Conservation (phyloP, 805 yeast genomes). For the Schizosaccharomyces lindneri region DNA sequence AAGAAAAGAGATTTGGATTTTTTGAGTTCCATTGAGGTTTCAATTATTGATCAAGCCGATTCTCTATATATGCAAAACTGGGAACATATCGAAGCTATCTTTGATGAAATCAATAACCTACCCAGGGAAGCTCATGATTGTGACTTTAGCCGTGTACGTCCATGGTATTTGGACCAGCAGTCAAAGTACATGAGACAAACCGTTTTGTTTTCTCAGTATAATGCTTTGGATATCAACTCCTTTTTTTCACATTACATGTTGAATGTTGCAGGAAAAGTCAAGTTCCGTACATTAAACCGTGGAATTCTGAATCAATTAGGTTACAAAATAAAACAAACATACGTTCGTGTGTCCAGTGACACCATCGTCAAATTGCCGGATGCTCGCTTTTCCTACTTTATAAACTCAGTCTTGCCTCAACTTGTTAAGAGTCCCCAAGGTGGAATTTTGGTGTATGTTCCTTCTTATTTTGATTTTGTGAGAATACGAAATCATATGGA, state of each 20-base stretch:
- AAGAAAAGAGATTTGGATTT: constrained; percentile 51
- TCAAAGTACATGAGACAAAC: constrained; percentile 52
- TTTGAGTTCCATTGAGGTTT: constrained; percentile 64
- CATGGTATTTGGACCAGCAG: constrained; percentile 79
- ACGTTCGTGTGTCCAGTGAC: constrained; percentile 34
- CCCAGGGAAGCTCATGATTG: constrained; percentile 63
- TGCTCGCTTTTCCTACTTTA: constrained; percentile 57
- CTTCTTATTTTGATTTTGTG: constrained; percentile 66
- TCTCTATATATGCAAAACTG: constrained; percentile 80
- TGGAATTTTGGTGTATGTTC: constrained; percentile 52
- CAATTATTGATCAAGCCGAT: constrained; percentile 61
- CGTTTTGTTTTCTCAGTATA: constrained; percentile 45
- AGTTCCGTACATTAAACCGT: constrained; percentile 15
- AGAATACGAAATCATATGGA: constrained; percentile 49
- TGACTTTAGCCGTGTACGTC: constrained; percentile 73
- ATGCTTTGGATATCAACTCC: constrained; percentile 61
- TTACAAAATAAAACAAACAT: constrained; percentile 26
- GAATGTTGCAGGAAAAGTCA: constrained; percentile 17
- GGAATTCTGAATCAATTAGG: constrained; percentile 45
- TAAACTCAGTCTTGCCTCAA: constrained; percentile 50
- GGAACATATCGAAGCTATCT: constrained; percentile 50
- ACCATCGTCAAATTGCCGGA: constrained; percentile 32
- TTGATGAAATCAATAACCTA: constrained; percentile 44
- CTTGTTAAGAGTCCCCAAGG: constrained; percentile 26
- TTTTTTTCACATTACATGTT: constrained; percentile 18